phyloP scores from a whole-genome alignment of 768 basidiomycete species.

The Russula vinacea region DNA sequence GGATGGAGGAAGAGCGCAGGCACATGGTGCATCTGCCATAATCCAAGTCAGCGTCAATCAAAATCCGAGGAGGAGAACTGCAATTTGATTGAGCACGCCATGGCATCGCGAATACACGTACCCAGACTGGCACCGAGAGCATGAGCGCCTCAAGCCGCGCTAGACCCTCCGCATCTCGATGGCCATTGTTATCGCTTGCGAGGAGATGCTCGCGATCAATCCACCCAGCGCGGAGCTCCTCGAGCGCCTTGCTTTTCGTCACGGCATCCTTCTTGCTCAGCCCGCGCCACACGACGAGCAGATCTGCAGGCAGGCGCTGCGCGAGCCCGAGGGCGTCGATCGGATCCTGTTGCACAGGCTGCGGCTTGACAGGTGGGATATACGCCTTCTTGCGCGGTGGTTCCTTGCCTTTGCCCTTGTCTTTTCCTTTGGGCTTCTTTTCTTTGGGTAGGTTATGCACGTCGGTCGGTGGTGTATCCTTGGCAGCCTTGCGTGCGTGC shows the following conservation, averaged over 20 bases:
- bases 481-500: constrained; percentile 71
- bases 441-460: constrained; percentile 40
- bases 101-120: constrained; percentile 41
- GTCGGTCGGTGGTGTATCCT: constrained; percentile 34
- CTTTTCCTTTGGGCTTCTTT: constrained; percentile 52
- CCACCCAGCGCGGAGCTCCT: constrained; percentile 73
- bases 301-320: constrained; percentile 68
- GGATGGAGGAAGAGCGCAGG: constrained; percentile 78
- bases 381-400: constrained; percentile 83
- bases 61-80: no score
- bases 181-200: not conserved
- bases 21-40: constrained; percentile 74
- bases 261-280: constrained; percentile 87
- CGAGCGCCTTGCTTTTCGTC: constrained; percentile 80
- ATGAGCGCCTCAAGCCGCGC: constrained; percentile 42
- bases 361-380: constrained; percentile 80
- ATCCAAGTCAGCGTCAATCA: not conserved
- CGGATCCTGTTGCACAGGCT: constrained; percentile 74
- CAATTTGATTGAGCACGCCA: not conserved
- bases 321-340: constrained; percentile 80
- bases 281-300: constrained; percentile 75
- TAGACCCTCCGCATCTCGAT: constrained; percentile 43
- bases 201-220: constrained; percentile 47
- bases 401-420: constrained; percentile 50
- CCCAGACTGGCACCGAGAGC: constrained; percentile 87